Evolutionary conservation across 2,329 filamentous ascomycete species (phyloP).

Genomic region (Diaporthe capsici): DNA sequence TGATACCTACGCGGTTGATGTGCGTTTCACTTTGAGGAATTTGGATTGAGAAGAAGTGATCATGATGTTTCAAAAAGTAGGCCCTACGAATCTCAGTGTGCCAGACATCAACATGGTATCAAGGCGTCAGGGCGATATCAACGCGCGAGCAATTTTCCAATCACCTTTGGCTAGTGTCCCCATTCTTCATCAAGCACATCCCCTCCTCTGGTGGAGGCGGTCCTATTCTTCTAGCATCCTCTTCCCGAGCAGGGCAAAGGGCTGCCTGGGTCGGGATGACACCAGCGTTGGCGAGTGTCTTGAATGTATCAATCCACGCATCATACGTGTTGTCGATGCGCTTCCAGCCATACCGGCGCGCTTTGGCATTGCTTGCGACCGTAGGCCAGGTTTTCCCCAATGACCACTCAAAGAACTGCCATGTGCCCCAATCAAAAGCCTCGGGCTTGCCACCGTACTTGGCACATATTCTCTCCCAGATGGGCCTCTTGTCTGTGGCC

Average conservation of each 20-base stretch:
- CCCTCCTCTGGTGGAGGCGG: neutral
- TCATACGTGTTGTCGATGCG: neutral
- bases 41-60: too few species aligned
- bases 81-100: too few species aligned
- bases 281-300: neutral
- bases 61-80: too few species aligned
- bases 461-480: constrained; percentile 35
- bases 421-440: constrained; percentile 40
- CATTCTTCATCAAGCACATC: neutral
- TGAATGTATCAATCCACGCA: constrained; percentile 1
- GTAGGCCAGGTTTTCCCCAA: constrained; percentile 37
- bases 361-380: constrained; percentile 8
- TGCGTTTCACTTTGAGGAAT: too few species aligned
- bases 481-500: constrained; percentile 36
- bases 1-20: too few species aligned
- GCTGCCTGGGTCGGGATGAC: neutral
- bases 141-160: neutral
- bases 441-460: constrained; percentile 39
- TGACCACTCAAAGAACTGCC: constrained; percentile 40
- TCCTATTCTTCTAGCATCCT: neutral
- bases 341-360: neutral
- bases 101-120: neutral
- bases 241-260: neutral
- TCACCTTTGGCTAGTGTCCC: neutral
- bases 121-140: neutral